phyloP scores from a whole-genome alignment of 805 yeast genomes.

The Lipomyces oligophaga region DNA sequence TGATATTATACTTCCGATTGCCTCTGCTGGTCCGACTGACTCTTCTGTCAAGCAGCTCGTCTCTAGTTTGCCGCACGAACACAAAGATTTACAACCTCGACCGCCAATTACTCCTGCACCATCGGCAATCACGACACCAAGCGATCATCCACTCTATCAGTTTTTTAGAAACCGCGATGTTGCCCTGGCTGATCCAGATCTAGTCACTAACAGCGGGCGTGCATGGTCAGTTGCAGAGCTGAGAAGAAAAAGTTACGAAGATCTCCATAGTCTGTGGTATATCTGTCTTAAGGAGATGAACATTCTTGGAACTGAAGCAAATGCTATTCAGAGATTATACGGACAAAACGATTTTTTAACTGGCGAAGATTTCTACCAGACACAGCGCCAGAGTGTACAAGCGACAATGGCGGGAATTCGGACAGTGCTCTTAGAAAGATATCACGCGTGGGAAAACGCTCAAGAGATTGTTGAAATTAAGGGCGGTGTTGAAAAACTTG shows the following conservation, averaged over 20 bases:
- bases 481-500: constrained; percentile 1
- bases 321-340: constrained; percentile 46
- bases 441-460: constrained; percentile 62
- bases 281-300: constrained; percentile 80
- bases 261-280: constrained; percentile 89
- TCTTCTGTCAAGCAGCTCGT: constrained; percentile 12
- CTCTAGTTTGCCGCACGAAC: constrained; percentile 15
- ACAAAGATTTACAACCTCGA: constrained; percentile 21
- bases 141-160: constrained; percentile 93
- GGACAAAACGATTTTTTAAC: constrained; percentile 34
- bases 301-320: constrained; percentile 67
- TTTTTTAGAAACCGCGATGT: constrained; percentile 55
- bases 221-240: constrained; percentile 87
- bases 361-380: constrained; percentile 42
- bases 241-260: constrained; percentile 87
- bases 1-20: background rate
- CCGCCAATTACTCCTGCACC: constrained; percentile 91
- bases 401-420: constrained; percentile 63
- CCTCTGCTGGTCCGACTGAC: constrained; percentile 10
- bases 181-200: constrained; percentile 57
- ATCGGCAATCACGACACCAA: constrained; percentile 53
- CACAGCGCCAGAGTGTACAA: constrained; percentile 5
- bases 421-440: constrained; percentile 83
- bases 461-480: constrained; percentile 1
- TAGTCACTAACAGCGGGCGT: constrained; percentile 49